Conservation (phyloP, 1,284 basidiomycete species). For the Sphaerobolus stellatus region DNA sequence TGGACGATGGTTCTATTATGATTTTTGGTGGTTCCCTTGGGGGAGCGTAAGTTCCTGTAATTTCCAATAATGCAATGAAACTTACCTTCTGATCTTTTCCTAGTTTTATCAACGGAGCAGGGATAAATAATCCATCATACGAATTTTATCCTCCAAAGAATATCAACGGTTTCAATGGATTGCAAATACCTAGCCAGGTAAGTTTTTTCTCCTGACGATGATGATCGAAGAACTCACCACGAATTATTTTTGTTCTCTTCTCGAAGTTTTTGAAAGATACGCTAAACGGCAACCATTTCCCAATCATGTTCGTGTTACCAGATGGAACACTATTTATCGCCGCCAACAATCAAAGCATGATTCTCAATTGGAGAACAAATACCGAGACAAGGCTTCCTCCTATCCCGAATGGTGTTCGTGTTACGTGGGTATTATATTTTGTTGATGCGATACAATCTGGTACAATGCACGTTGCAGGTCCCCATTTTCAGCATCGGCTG, state of each 20-base stretch:
- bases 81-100: background rate
- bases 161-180: conserved; percentile 36
- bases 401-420: conserved; percentile 77
- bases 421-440: conserved; percentile 48
- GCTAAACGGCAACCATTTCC: conserved; percentile 79
- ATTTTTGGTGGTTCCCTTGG: conserved; percentile 77
- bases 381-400: conserved; percentile 62
- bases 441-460: conserved; percentile 27
- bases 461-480: conserved; percentile 33
- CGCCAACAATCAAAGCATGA: conserved; percentile 76
- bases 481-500: conserved; percentile 30
- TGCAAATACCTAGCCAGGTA: conserved; percentile 24
- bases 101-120: conserved; percentile 23
- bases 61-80: background rate
- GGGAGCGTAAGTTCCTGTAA: conserved; percentile 34
- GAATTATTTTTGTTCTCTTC: conserved; percentile 25
- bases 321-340: conserved; percentile 74
- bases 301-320: conserved; percentile 73
- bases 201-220: conserved; percentile 29
- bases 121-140: conserved; percentile 29
- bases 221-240: conserved; percentile 32
- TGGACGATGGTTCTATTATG: conserved; percentile 76
- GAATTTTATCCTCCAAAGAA: conserved; percentile 34
- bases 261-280: conserved; percentile 69
- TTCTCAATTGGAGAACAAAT: conserved; percentile 74